Evolutionary conservation across 2,329 filamentous ascomycete species (phyloP).

Genomic region (Neofusicoccum sp.): DNA sequence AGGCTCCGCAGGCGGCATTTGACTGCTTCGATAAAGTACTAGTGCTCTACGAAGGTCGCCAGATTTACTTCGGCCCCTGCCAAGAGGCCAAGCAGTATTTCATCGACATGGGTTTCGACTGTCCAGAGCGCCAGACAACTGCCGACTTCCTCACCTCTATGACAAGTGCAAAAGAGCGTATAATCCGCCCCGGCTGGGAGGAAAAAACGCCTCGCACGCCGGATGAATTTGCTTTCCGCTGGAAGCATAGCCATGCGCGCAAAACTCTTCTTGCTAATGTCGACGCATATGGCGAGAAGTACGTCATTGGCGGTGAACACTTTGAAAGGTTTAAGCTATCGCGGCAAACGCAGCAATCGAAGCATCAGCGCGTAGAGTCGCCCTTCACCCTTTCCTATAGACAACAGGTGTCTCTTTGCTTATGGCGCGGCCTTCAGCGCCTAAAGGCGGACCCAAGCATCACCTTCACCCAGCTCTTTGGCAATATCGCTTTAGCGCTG

Average conservation of each 20-base stretch:
- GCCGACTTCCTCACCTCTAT: conserved; percentile 75
- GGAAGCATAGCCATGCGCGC: conserved; percentile 51
- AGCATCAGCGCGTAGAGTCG: conserved; percentile 57
- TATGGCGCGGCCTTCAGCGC: conserved; percentile 72
- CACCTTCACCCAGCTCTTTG: conserved; percentile 62
- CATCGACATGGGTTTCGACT: conserved; percentile 65
- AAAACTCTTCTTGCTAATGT: conserved; percentile 38
- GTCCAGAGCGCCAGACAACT: conserved; percentile 64
- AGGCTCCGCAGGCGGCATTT: conserved; percentile 65
- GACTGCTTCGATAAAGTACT: conserved; percentile 67
- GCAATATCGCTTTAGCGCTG: conserved; percentile 69
- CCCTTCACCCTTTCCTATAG: conserved; percentile 73
- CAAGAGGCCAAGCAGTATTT: conserved; percentile 66
- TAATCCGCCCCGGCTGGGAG: conserved; percentile 40
- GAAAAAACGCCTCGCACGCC: conserved; percentile 37
- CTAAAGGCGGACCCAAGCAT: conserved; percentile 69
- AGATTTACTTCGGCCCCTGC: conserved; percentile 66
- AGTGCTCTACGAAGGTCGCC: conserved; percentile 62
- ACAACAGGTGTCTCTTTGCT: conserved; percentile 72
- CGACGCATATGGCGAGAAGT: conserved; percentile 38
- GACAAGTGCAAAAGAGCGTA: conserved; percentile 46
- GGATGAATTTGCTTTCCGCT: conserved; percentile 43
- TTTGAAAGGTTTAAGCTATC: conserved; percentile 40
- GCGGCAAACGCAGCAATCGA: conserved; percentile 39
- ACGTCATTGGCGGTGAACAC: conserved; percentile 37